phyloP scores from a whole-genome alignment of 2,329 filamentous ascomycete species.

The Colletotrichum salicis region DNA sequence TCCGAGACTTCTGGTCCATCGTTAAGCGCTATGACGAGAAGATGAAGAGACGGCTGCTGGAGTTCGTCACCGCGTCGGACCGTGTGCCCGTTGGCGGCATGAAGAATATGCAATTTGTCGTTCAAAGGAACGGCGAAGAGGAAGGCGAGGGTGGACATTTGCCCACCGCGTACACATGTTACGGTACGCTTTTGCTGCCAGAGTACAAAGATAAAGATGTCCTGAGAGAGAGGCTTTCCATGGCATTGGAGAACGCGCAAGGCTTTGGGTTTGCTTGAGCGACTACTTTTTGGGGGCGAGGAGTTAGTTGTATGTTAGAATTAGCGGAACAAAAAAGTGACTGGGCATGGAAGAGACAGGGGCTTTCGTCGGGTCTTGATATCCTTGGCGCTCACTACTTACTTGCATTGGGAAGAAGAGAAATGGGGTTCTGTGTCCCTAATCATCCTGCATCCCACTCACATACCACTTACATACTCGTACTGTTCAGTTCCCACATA shows the following conservation, averaged over 20 bases:
- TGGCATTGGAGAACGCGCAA: constrained; percentile 87
- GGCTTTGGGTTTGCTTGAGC: constrained; percentile 84
- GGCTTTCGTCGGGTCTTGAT: background rate
- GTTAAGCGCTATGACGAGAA: constrained; percentile 74
- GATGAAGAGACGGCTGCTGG: constrained; percentile 81
- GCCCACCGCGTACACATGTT: constrained; percentile 93
- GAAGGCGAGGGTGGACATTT: constrained; percentile 65
- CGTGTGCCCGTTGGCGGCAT: constrained; percentile 89
- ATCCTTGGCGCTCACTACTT: background rate
- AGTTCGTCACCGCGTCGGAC: constrained; percentile 95
- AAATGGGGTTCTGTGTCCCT: background rate
- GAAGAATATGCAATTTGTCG: constrained; percentile 81
- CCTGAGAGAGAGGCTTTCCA: constrained; percentile 78
- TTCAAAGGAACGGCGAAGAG: constrained; percentile 80
- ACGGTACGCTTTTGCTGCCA: constrained; percentile 86
- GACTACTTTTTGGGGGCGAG: background rate
- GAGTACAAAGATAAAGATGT: constrained; percentile 80
- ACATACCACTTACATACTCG: too few species aligned
- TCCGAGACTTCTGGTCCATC: constrained; percentile 86
- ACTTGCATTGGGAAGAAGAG: background rate
- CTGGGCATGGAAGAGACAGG: background rate
- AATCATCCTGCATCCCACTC: background rate
- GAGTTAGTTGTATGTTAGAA: constrained; percentile 13
- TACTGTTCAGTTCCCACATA: background rate
- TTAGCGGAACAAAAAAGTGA: background rate